Conservation (phyloP, 805 yeast species). For the Teunomyces lycoperdinae region DNA sequence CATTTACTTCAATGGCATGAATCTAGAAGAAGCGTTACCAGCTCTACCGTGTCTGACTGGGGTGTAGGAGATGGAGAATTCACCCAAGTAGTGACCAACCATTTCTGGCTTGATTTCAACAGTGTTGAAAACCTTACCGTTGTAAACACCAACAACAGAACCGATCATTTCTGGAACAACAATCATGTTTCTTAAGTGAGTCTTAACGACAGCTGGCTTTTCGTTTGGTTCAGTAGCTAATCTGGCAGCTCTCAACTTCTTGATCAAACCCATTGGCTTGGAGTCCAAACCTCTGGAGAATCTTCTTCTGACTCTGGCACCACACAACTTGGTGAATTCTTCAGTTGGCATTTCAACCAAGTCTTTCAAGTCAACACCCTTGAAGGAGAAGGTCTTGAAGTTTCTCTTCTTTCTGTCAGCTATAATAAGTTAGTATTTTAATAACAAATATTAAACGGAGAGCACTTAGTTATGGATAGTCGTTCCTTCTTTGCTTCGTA, state of each 20-base stretch:
- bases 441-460: background rate
- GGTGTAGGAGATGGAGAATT: constrained; percentile 98
- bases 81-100: constrained; percentile 99
- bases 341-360: constrained; percentile 91
- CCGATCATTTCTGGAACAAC: constrained; percentile 99
- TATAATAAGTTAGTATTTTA: constrained; percentile 23
- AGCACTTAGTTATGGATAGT: background rate
- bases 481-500: background rate
- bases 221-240: constrained; percentile 85
- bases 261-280: constrained; percentile 93
- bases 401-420: constrained; percentile 79
- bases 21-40: constrained; percentile 77
- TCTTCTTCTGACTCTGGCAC: constrained; percentile 99
- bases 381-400: constrained; percentile 96
- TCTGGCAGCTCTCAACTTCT: constrained; percentile 97
- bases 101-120: constrained; percentile 99
- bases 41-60: constrained; percentile 99
- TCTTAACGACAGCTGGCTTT: constrained; percentile 97
- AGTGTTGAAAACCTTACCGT: constrained; percentile 99
- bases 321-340: constrained; percentile 94
- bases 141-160: constrained; percentile 97
- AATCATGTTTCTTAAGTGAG: constrained; percentile 99
- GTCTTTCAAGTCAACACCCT: constrained; percentile 96
- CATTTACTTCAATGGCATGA: constrained; percentile 61
- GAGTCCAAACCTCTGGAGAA: constrained; percentile 95